These are phyloP conservation scores for Drechslerella stenobrocha DNA, from an alignment of 2,329 filamentous ascomycete species.

Conservation along the genomic window DNA sequence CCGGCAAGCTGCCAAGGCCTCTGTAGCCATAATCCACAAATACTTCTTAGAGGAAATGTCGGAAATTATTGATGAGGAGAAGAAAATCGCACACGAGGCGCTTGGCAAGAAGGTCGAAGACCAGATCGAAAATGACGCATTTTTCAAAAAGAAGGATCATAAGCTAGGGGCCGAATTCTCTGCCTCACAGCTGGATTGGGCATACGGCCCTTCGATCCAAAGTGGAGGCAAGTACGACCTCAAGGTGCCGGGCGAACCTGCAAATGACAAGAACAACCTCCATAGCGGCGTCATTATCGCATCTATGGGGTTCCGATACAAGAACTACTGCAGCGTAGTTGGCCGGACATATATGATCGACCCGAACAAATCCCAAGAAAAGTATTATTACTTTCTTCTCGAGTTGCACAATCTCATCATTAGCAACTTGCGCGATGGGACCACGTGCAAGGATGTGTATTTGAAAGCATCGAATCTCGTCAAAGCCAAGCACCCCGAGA, in stretches of 20 bases:
- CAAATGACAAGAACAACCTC: constrained; percentile 72
- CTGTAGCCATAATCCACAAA: constrained; percentile 89
- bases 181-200: constrained; percentile 87
- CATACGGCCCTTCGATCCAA: constrained; percentile 84
- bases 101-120: constrained; percentile 84
- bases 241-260: constrained; percentile 74
- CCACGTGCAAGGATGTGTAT: constrained; percentile 85
- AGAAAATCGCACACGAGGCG: constrained; percentile 88
- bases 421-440: constrained; percentile 86
- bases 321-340: constrained; percentile 90
- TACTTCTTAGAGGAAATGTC: constrained; percentile 99
- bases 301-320: constrained; percentile 88
- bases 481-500: constrained; percentile 86
- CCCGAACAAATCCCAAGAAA: constrained; percentile 90
- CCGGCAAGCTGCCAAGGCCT: constrained; percentile 90
- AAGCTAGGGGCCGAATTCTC: constrained; percentile 89
- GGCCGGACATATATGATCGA: constrained; percentile 94
- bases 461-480: constrained; percentile 78
- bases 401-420: constrained; percentile 85
- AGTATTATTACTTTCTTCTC: constrained; percentile 85
- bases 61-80: constrained; percentile 89
- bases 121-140: constrained; percentile 91
- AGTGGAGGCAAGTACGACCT: constrained; percentile 95
- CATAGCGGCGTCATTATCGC: constrained; percentile 93
- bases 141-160: constrained; percentile 79